A percentile compares a stretch with the other conserved stretches of the same genome.
Conservation (phyloP, 1,284 basidiomycete species). For the Boletus sp. region DNA sequence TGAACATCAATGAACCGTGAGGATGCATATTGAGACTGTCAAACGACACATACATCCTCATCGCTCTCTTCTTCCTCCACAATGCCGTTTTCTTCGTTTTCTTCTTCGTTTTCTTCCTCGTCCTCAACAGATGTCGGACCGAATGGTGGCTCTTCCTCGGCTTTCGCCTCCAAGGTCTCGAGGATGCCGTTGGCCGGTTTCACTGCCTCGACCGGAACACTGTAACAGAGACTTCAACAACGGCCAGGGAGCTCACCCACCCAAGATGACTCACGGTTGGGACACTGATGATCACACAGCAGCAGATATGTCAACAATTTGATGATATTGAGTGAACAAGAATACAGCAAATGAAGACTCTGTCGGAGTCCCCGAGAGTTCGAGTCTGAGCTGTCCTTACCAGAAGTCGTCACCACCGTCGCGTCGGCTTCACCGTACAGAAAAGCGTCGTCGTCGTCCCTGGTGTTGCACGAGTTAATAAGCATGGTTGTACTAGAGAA, state of each 20-base stretch:
- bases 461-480: constrained; percentile 36
- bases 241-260: constrained; percentile 18
- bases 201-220: constrained; percentile 50
- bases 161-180: constrained; percentile 50
- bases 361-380: constrained; percentile 27
- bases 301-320: constrained; percentile 38
- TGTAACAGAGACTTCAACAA: constrained; percentile 39
- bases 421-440: constrained; percentile 63
- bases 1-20: constrained; percentile 18
- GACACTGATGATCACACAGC: constrained; percentile 49
- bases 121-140: constrained; percentile 31
- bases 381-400: constrained; percentile 45
- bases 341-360: constrained; percentile 35
- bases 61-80: constrained; percentile 46
- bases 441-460: constrained; percentile 77
- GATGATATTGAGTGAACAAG: constrained; percentile 45
- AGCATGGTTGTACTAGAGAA: constrained; percentile 25
- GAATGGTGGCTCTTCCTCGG: constrained; percentile 41
- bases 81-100: constrained; percentile 37
- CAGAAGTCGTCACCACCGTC: constrained; percentile 44
- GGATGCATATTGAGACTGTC: neutral
- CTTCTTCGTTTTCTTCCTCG: constrained; percentile 38
- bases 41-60: constrained; percentile 43
- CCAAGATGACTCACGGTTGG: constrained; percentile 55
- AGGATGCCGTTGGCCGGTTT: constrained; percentile 51